These are phyloP conservation scores for Talaromyces funiculosus DNA, from an alignment of 2,329 filamentous ascomycete genomes.

Conservation along the genomic window DNA sequence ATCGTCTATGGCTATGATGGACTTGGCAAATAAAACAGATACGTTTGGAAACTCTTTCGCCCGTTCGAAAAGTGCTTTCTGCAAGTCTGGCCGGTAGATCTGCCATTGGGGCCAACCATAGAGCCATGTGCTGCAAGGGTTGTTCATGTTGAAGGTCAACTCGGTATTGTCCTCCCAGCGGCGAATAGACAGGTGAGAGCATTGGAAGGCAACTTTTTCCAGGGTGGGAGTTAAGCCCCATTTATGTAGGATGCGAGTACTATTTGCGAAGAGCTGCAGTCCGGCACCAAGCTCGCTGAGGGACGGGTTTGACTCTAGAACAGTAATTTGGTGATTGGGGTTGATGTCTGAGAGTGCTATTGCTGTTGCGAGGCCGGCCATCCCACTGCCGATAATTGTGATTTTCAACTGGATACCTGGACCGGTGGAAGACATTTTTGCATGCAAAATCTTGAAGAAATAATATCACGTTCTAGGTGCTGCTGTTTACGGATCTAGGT, in stretches of 20 bases:
- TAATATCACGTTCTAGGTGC: neutral
- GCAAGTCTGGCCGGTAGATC: neutral
- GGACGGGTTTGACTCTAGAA: slow-evolving; percentile 13
- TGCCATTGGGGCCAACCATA: slow-evolving; percentile 3
- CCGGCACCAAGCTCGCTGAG: slow-evolving; percentile 17
- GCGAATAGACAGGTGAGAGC: slow-evolving; percentile 12
- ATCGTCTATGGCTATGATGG: neutral
- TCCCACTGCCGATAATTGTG: neutral
- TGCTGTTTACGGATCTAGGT: neutral
- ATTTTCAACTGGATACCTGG: neutral
- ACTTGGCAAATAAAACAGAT: neutral
- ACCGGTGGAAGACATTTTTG: neutral
- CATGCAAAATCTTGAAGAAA: neutral
- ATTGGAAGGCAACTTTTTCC: slow-evolving; percentile 13
- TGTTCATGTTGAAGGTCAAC: slow-evolving; percentile 1
- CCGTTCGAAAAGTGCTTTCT: neutral
- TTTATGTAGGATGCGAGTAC: slow-evolving; percentile 14
- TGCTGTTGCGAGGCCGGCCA: slow-evolving; percentile 13
- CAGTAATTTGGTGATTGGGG: slow-evolving; percentile 13
- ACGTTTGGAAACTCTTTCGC: slow-evolving; percentile 1
- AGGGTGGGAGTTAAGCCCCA: slow-evolving; percentile 14
- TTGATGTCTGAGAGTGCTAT: slow-evolving; percentile 14
- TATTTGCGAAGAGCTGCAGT: slow-evolving; percentile 16
- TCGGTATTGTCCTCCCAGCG: slow-evolving; percentile 14
- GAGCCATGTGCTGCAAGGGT: neutral